Percentiles rank a stretch among this genome's conserved stretches.
Conservation (phyloP, 768 basidiomycete species). For the Trametes villosa region DNA sequence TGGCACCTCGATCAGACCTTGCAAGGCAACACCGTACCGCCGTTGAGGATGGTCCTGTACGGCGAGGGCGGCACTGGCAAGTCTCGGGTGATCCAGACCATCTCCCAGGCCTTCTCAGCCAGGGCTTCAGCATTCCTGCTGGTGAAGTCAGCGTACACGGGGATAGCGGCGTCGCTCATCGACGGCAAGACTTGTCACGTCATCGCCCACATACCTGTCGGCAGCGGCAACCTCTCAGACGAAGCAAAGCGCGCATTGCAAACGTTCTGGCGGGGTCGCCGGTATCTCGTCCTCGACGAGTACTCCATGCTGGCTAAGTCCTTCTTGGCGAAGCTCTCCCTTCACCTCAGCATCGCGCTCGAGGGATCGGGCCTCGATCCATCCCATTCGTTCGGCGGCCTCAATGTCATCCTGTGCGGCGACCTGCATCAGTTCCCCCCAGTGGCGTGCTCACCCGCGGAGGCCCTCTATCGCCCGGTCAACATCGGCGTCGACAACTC, state of each 20-base stretch:
- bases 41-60: slow-evolving; percentile 43
- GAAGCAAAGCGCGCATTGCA: slow-evolving; percentile 17
- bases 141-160: slow-evolving; percentile 43
- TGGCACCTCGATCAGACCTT: slow-evolving; percentile 33
- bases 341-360: slow-evolving; percentile 23
- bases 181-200: slow-evolving; percentile 42
- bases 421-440: slow-evolving; percentile 54
- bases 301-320: slow-evolving; percentile 42
- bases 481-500: not conserved
- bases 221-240: not conserved
- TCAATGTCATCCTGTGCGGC: slow-evolving; percentile 46
- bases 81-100: slow-evolving; percentile 42
- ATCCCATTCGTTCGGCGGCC: slow-evolving; percentile 38
- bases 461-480: slow-evolving; percentile 30
- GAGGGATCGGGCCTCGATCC: slow-evolving; percentile 8
- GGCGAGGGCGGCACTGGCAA: slow-evolving; percentile 53
- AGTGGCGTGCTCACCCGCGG: slow-evolving; percentile 29
- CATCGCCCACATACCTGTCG: slow-evolving; percentile 33
- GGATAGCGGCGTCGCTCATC: slow-evolving; percentile 46
- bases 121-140: slow-evolving; percentile 21
- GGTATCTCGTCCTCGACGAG: slow-evolving; percentile 46
- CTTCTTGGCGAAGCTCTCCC: slow-evolving; percentile 28
- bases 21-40: slow-evolving; percentile 24
- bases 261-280: slow-evolving; percentile 25
- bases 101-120: slow-evolving; percentile 40